phyloP scores from a whole-genome alignment of 495 filamentous ascomycete species.

The Ascodesmis nigricans region DNA sequence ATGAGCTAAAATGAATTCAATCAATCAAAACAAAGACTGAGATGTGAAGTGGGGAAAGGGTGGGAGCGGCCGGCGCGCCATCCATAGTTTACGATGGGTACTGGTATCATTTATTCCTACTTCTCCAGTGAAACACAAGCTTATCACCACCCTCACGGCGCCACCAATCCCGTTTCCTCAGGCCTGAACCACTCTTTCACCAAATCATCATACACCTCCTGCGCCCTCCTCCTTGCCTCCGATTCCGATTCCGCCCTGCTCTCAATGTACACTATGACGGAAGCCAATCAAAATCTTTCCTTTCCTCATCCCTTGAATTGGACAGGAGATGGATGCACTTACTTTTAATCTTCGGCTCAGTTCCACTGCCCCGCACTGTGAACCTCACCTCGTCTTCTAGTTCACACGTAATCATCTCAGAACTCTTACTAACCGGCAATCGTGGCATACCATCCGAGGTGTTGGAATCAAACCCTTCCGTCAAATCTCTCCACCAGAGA shows the following conservation, averaged over 20 bases:
- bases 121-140: too few species aligned
- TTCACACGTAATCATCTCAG: conserved; percentile 54
- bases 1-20: too few species aligned
- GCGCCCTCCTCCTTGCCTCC: conserved; percentile 31
- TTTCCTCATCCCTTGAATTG: not conserved
- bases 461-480: conserved; percentile 39
- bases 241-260: conserved; percentile 28
- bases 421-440: conserved; percentile 35
- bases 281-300: not conserved
- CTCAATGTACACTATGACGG: conserved; percentile 33
- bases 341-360: conserved; percentile 49
- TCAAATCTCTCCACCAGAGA: conserved; percentile 45
- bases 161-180: conserved; percentile 13
- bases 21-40: too few species aligned
- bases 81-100: too few species aligned
- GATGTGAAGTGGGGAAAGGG: too few species aligned
- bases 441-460: conserved; percentile 32
- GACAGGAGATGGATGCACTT: conserved; percentile 9
- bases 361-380: conserved; percentile 46
- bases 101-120: too few species aligned
- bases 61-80: too few species aligned
- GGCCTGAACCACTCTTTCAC: conserved; percentile 36
- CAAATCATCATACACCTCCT: conserved; percentile 31
- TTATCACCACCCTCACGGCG: conserved; percentile 11
- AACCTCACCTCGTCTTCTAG: conserved; percentile 36